These are phyloP conservation scores for Fremontodendron californicum DNA, from an alignment of 345 rosid species.

Conservation along the genomic window DNA sequence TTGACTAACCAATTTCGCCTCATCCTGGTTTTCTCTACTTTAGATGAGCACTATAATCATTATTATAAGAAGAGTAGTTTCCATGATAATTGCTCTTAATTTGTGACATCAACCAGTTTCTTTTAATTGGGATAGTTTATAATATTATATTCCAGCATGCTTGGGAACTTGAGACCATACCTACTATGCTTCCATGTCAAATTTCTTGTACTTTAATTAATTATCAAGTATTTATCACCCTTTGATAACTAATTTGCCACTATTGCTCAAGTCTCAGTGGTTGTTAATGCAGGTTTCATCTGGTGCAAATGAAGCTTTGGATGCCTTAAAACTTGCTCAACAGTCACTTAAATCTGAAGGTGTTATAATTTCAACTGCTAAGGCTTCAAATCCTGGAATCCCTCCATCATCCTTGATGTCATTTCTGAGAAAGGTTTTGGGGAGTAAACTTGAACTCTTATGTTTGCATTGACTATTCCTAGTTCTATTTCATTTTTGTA, in stretches of 20 bases:
- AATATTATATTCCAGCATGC: not conserved
- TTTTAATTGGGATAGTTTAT: not conserved
- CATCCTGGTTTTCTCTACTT: not conserved
- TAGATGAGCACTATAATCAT: not conserved
- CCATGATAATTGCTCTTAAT: not conserved
- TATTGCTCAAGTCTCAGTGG: constrained; percentile 10
- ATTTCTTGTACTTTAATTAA: not conserved
- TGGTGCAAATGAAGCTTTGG: constrained; percentile 47
- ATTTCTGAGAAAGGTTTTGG: constrained; percentile 72
- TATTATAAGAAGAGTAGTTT: not conserved
- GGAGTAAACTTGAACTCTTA: constrained; percentile 13
- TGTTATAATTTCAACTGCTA: constrained; percentile 49
- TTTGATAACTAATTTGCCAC: not conserved
- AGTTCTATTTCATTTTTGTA: not conserved
- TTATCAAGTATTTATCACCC: not conserved
- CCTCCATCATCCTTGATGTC: constrained; percentile 96
- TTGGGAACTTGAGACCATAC: not conserved
- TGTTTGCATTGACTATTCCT: not conserved
- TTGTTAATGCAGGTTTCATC: constrained; percentile 52
- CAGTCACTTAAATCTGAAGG: constrained; percentile 59
- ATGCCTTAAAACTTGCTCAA: constrained; percentile 68
- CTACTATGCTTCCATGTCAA: not conserved
- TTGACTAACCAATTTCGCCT: not conserved
- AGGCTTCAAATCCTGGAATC: constrained; percentile 83
- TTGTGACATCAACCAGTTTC: not conserved